Conservation (phyloP, 1,284 basidiomycete genomes). For the Vanrija sp. region DNA sequence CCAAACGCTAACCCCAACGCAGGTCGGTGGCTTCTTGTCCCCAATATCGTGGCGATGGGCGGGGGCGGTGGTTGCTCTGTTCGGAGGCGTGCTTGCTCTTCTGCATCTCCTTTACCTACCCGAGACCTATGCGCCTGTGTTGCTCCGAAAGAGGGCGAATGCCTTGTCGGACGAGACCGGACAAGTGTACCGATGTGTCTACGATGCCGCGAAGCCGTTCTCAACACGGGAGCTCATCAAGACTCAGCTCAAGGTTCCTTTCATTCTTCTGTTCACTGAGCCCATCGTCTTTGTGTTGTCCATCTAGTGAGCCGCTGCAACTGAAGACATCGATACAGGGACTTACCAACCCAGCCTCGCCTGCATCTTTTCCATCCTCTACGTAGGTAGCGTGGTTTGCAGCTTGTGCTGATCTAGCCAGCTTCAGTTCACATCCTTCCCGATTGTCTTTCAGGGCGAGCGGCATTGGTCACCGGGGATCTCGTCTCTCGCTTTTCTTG, state of each 20-base stretch:
- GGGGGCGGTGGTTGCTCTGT: conserved; percentile 62
- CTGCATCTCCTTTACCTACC: conserved; percentile 34
- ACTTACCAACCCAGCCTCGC: conserved; percentile 12
- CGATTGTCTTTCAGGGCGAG: conserved; percentile 48
- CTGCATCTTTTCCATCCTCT: conserved; percentile 27
- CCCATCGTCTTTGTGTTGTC: conserved; percentile 63
- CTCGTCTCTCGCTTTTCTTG: conserved; percentile 61
- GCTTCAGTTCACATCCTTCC: conserved; percentile 34
- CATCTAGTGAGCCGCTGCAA: conserved; percentile 27
- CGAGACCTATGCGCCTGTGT: conserved; percentile 48
- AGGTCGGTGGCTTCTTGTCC: conserved; percentile 9
- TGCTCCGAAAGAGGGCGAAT: conserved; percentile 40
- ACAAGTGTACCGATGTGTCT: conserved; percentile 37
- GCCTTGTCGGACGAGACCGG: conserved; percentile 37
- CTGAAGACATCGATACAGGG: neutral
- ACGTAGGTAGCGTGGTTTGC: conserved; percentile 18
- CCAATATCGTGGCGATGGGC: conserved; percentile 51
- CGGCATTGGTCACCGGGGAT: conserved; percentile 48
- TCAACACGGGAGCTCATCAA: conserved; percentile 33
- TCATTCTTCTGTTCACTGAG: conserved; percentile 60
- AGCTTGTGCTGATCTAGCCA: neutral
- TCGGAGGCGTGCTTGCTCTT: conserved; percentile 36
- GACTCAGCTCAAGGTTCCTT: conserved; percentile 44
- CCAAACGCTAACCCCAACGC: neutral
- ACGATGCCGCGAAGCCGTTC: conserved; percentile 42